phyloP scores from a whole-genome alignment of 1,139 yeast species.

The Kurtzmaniella quercitrusa region DNA sequence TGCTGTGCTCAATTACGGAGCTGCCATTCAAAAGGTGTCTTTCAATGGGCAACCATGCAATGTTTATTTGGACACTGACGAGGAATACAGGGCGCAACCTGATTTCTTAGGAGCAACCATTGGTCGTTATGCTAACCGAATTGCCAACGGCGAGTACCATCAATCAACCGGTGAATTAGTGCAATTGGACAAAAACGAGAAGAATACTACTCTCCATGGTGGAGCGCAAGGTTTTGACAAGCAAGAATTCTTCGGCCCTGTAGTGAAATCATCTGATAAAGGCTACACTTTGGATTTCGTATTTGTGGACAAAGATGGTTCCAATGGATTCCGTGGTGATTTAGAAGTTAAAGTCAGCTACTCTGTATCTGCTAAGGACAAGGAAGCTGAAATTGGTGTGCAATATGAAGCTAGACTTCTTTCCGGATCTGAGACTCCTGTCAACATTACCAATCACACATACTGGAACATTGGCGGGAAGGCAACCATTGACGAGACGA shows the following conservation, averaged over 20 bases:
- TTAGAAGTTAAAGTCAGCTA: slow-evolving; percentile 43
- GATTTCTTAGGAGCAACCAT: slow-evolving; percentile 61
- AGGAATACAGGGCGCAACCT: slow-evolving; percentile 34
- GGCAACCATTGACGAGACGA: slow-evolving; percentile 30
- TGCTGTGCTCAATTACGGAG: slow-evolving; percentile 50
- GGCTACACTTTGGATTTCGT: slow-evolving; percentile 36
- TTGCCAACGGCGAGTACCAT: slow-evolving; percentile 41
- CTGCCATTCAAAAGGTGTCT: slow-evolving; percentile 40
- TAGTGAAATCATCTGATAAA: slow-evolving; percentile 26
- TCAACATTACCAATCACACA: slow-evolving; percentile 63
- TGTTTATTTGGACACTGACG: slow-evolving; percentile 31
- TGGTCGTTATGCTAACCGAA: slow-evolving; percentile 64
- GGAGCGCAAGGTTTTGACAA: slow-evolving; percentile 54
- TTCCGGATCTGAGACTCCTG: slow-evolving; percentile 42
- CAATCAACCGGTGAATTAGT: slow-evolving; percentile 35
- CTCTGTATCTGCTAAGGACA: slow-evolving; percentile 20
- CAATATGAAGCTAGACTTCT: slow-evolving; percentile 47
- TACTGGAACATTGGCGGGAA: slow-evolving; percentile 45
- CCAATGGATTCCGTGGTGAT: slow-evolving; percentile 55
- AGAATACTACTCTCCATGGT: slow-evolving; percentile 45
- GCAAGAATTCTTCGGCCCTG: slow-evolving; percentile 48
- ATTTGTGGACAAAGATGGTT: slow-evolving; percentile 42
- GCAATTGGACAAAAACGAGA: slow-evolving; percentile 41
- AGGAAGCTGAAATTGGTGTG: slow-evolving; percentile 25
- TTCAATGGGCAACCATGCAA: slow-evolving; percentile 32